A percentile compares a stretch with the other conserved stretches of the same genome.
These are phyloP conservation scores for Plicaturopsis crispa DNA, from an alignment of 768 basidiomycete species.

Conservation along the genomic window DNA sequence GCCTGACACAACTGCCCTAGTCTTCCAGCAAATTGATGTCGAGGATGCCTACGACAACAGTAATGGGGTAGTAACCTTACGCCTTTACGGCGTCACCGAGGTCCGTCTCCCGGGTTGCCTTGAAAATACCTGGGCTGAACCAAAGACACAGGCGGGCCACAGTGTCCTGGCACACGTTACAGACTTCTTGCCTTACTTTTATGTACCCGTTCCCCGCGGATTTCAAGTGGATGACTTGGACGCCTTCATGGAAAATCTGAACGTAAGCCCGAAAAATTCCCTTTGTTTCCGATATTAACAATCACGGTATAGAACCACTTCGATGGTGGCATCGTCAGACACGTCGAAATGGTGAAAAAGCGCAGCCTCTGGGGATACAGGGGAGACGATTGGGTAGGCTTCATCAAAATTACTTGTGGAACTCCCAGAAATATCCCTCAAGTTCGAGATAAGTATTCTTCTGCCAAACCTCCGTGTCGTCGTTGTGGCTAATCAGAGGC, in stretches of 20 bases:
- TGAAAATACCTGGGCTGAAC: background rate
- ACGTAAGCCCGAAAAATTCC: conserved; percentile 67
- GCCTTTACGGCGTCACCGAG: conserved; percentile 91
- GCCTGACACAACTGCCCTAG: conserved; percentile 28
- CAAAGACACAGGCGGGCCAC: conserved; percentile 73
- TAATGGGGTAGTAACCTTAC: conserved; percentile 35
- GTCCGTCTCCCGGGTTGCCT: conserved; percentile 26
- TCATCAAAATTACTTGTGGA: conserved; percentile 75
- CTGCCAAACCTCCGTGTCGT: background rate
- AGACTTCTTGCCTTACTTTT: conserved; percentile 90
- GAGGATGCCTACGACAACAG: conserved; percentile 50
- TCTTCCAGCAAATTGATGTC: conserved; percentile 96
- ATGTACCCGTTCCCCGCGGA: conserved; percentile 79
- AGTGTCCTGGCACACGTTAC: conserved; percentile 82
- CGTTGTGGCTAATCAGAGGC: conserved; percentile 11
- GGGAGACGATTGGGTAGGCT: conserved; percentile 72
- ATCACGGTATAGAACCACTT: conserved; percentile 20
- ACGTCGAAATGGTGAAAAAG: conserved; percentile 53
- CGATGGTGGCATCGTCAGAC: conserved; percentile 32
- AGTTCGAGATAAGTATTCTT: conserved; percentile 75
- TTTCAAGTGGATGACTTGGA: conserved; percentile 62
- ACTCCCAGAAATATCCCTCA: conserved; percentile 77
- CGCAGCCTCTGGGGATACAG: conserved; percentile 83
- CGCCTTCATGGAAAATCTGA: conserved; percentile 61
- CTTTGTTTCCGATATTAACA: background rate